These are phyloP conservation scores for Teunomyces atbi DNA, from an alignment of 805 yeast genomes.

Conservation along the genomic window DNA sequence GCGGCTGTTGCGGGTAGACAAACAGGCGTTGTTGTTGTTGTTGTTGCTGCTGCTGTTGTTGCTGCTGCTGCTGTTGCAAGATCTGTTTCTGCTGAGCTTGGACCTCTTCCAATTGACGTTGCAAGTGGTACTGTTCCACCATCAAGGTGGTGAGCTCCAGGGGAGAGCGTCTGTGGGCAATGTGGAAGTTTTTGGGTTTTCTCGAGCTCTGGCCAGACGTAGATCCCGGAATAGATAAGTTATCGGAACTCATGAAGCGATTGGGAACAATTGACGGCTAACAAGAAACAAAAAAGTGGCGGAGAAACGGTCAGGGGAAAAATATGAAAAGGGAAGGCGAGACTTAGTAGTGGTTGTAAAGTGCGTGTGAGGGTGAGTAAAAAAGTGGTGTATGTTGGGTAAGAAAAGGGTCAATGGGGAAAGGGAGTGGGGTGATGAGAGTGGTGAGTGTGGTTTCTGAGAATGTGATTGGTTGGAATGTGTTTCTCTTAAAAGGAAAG, in stretches of 20 bases:
- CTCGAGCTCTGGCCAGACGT: constrained; percentile 9
- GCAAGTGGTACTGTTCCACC: constrained; percentile 86
- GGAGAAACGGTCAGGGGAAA: not conserved
- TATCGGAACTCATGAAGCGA: constrained; percentile 6
- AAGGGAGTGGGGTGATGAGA: not conserved
- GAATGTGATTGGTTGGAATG: not conserved
- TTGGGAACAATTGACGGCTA: constrained; percentile 7
- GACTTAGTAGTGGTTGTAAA: too few species aligned
- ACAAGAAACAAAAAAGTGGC: not conserved
- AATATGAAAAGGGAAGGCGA: too few species aligned
- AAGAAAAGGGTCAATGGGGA: not conserved
- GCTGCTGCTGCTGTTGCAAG: constrained; percentile 60
- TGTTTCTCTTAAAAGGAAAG: constrained; percentile 3
- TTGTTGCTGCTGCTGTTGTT: constrained; percentile 23
- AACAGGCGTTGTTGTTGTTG: constrained; percentile 13
- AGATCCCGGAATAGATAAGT: constrained; percentile 8
- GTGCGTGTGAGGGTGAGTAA: not conserved
- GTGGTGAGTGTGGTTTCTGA: constrained; percentile 1
- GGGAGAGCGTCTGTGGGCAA: constrained; percentile 97
- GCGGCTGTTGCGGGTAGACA: constrained; percentile 24
- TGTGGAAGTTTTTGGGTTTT: constrained; percentile 55
- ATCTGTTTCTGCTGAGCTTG: constrained; percentile 92
- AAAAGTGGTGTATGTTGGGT: not conserved
- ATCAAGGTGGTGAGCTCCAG: constrained; percentile 88
- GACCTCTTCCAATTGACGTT: constrained; percentile 87